Base-by-base conservation (phyloP, 2,329 filamentous ascomycete species). In the Calonectria pseudoturangicola region DNA sequence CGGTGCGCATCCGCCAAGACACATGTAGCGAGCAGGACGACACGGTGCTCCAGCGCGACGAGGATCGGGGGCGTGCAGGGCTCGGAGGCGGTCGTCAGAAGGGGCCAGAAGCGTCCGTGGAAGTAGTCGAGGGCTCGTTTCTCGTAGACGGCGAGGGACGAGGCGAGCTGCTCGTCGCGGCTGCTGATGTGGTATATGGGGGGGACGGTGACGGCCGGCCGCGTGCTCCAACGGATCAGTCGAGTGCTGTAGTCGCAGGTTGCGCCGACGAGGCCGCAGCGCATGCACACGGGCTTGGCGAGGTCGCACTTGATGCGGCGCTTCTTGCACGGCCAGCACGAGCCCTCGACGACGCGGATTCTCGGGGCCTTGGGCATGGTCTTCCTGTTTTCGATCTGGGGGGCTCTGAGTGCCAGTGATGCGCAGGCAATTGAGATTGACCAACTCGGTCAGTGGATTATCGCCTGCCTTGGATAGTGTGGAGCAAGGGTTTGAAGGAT, bases 241-340 rank as follows among this genome's bases (percentile, higher is more conserved):
- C 85, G 80, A 28, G 83, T 80, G 73, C 83, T 85, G 28, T 80
- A 80, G 54, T 80, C 78, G 56, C 78, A 80, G 2, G 73, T 39
- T 10, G 78, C 78, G 16, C 78, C 78, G 21, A 79, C 73, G 47
- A 79, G 77, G 30, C 73, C 66, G 70, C 85, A 87, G 66, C 84
- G 84, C 4, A 80, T 81, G 73, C 85, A 87, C 3, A 79, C 76
- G 2, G 85, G 84, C 28, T 81, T 79, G 30, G 79, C 77, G 10
- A 87, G 81, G 70, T 86, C 85, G 73, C 85, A 87, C 72, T 86
- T 86, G 51, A 86, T 84, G 28, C 85, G 80, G 13, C 85, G 82
- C 60, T 86, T 85, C 74, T 86, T 86, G 78, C 85, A 87, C 27
- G 83, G 81, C 85, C 85, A 86, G 73, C 85, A 87, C 7, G 85